Evolutionary conservation across 805 yeast species (phyloP).

Genomic region (Candida vaughaniae): DNA sequence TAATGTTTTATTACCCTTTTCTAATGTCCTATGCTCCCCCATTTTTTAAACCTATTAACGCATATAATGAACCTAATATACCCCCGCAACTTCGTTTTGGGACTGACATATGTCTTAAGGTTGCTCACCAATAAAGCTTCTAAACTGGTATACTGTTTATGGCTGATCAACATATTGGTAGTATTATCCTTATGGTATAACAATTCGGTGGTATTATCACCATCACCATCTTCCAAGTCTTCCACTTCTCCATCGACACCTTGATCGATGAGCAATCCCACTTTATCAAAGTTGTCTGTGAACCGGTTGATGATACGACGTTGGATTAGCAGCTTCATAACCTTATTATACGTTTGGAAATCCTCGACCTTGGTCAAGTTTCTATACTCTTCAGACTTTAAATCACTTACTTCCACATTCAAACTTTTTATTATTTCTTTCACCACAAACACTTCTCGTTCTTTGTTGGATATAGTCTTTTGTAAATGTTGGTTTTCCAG

Average conservation of each 20-base stretch:
- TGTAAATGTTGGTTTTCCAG: slow-evolving; percentile 1
- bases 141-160: slow-evolving; percentile 3
- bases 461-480: slow-evolving; percentile 1
- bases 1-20: too few species aligned
- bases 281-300: slow-evolving; percentile 8
- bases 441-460: slow-evolving; percentile 5
- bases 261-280: slow-evolving; percentile 11
- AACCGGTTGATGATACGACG: slow-evolving; percentile 7
- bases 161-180: slow-evolving; percentile 4
- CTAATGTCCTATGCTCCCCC: too few species aligned
- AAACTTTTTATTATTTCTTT: slow-evolving; percentile 9
- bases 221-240: too few species aligned
- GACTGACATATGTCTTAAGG: slow-evolving; percentile 1
- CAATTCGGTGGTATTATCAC: slow-evolving; percentile 12
- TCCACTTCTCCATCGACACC: not conserved
- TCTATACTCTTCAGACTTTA: slow-evolving; percentile 4
- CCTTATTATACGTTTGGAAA: slow-evolving; percentile 9
- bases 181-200: slow-evolving; percentile 5
- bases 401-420: slow-evolving; percentile 2
- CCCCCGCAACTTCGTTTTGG: slow-evolving; percentile 6
- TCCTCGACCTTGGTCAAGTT: slow-evolving; percentile 4
- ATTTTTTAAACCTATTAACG: slow-evolving; percentile 7
- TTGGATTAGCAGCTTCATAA: slow-evolving; percentile 10
- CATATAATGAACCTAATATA: slow-evolving; percentile 10
- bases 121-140: slow-evolving; percentile 4